Evolutionary conservation across 352 stramenopile species (phyloP).

Genomic region (Blastocystis sp.): DNA sequence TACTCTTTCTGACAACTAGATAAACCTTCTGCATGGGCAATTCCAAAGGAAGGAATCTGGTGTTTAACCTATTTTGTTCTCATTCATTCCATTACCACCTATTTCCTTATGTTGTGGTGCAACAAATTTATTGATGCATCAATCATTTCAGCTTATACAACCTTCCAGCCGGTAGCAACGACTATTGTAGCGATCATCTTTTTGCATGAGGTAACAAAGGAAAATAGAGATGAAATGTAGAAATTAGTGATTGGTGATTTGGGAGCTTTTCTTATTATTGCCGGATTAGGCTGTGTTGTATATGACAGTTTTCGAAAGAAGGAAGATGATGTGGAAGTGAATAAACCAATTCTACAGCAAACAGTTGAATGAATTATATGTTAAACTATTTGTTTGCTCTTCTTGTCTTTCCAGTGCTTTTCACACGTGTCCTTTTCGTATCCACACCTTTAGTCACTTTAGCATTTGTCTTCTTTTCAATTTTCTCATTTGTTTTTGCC

Average conservation of each 20-base stretch:
- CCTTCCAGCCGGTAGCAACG: conserved; percentile 46
- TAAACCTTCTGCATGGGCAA: conserved; percentile 10
- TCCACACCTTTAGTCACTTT: too few relatives aligned
- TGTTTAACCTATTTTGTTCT: conserved; percentile 48
- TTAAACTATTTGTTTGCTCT: neutral
- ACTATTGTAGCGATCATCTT: conserved; percentile 20
- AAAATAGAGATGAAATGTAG: neutral
- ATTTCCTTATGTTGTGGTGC: conserved; percentile 55
- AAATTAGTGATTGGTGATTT: neutral
- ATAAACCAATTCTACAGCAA: neutral
- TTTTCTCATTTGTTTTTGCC: neutral
- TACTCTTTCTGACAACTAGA: neutral
- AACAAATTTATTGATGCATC: conserved; percentile 53
- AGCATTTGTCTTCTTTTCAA: neutral
- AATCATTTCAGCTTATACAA: conserved; percentile 48
- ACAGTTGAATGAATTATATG: neutral
- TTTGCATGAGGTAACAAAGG: neutral
- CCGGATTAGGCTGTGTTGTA: conserved; percentile 4
- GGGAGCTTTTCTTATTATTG: conserved; percentile 12
- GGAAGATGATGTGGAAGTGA: neutral
- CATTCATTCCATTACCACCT: conserved; percentile 24
- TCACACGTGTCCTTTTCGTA: too few relatives aligned
- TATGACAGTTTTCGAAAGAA: conserved; percentile 21
- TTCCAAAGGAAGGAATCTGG: conserved; percentile 20
- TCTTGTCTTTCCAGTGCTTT: neutral